Evolutionary conservation across 208 protist species (phyloP).

Genomic region (Novymonas esmeraldas): DNA sequence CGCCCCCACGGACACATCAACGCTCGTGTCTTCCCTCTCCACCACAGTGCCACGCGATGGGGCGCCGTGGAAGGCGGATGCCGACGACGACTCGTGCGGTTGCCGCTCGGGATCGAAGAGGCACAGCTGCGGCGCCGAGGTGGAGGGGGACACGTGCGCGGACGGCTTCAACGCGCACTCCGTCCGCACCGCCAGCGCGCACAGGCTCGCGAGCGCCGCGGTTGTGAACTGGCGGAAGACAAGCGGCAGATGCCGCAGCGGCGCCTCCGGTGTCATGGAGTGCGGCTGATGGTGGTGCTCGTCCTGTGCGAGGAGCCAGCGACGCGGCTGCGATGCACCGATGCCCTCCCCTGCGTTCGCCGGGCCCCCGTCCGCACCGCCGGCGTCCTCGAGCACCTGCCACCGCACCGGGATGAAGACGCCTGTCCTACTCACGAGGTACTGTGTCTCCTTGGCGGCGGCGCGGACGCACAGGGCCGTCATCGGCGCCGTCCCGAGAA

Average conservation of each 20-base stretch:
- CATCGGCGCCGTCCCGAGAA: conserved; percentile 6
- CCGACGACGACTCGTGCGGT: background rate
- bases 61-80: background rate
- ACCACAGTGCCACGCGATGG: background rate
- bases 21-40: background rate
- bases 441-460: background rate
- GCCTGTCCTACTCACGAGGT: conserved; percentile 15
- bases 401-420: conserved; percentile 11
- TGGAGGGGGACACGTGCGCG: background rate
- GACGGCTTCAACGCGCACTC: background rate
- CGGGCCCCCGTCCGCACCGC: background rate
- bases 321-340: background rate
- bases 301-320: conserved; percentile 4
- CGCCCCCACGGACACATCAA: background rate
- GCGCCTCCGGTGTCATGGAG: background rate
- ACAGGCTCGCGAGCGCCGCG: conserved; percentile 20
- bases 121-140: background rate
- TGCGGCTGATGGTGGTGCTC: no score
- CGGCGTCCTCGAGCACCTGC: conserved; percentile 1
- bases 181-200: conserved; percentile 14
- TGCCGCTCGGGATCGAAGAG: conserved; percentile 20
- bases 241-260: conserved; percentile 30
- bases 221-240: conserved; percentile 36
- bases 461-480: background rate
- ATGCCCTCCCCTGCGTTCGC: background rate